Evolutionary conservation across 768 basidiomycete genomes (phyloP), one percentile per base, ranked within the genome.

Genomic region (Lactifluus echinatus): DNA sequence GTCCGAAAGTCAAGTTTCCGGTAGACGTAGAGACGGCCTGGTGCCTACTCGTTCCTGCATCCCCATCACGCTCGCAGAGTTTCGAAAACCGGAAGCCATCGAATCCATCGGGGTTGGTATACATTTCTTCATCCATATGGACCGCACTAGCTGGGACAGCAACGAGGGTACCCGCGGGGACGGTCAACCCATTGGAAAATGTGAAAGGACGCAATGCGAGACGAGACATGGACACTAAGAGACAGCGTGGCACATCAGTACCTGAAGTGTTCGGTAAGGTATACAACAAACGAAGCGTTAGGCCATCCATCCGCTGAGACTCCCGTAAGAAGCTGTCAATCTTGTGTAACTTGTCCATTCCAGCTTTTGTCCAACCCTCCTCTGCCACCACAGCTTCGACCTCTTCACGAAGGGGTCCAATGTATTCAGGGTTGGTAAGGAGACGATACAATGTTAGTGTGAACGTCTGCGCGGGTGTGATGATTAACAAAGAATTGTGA

Each of bases 131-230:
- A 53, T 67, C 66, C 10, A 37, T 46, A 49, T 79, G 76, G 31
- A 69, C 69, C 3, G 67, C 64, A 17, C 53, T 57, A 12, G 65
- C 47, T 1, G 75, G 64, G 2, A 71, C 64, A 4, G 63, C 63
- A 7, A 78, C 59, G 21, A 69, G 62, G 1, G 73, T 71, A 2
- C 74, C 75, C 42, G 66, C 65, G 4, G 76, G 77, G 17, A 79
- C 58, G 43, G 62, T 59, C 2, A 70, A 72, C 3, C 76, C 77
- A 59, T 79, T 71, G 4, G 75, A 75, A 48, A 80, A 73, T 0
- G 70, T 74, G 63, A 72, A 73, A 43, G 75, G 73, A 49, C 71
- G 66, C 28, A 72, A 40, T 1, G 69, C 70, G 57, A 69, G 66
- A 8, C 77, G 72, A 12, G 56, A 52, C 39, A 76, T 59, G 7